These are phyloP conservation scores for Perkinsus chesapeaki DNA, from an alignment of 169 alveolate genomes.

Conservation along the genomic window DNA sequence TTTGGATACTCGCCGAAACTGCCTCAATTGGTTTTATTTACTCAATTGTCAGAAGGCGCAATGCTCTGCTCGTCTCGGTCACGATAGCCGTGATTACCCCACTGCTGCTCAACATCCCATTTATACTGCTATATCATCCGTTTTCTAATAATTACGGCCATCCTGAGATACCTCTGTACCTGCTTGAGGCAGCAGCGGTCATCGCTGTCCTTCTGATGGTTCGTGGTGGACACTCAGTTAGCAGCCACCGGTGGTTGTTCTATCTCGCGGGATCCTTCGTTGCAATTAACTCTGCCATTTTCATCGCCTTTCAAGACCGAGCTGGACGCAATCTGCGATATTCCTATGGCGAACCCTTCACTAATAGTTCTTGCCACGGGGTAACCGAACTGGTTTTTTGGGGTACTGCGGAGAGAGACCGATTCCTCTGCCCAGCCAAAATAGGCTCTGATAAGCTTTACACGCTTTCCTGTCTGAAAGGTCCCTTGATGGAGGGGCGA, in stretches of 20 bases:
- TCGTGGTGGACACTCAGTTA: neutral
- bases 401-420: neutral
- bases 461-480: neutral
- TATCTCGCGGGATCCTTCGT: neutral
- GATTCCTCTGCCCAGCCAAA: neutral
- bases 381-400: neutral
- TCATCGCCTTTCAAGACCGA: neutral
- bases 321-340: neutral
- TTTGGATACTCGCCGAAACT: neutral
- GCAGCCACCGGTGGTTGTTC: neutral
- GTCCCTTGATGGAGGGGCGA: neutral
- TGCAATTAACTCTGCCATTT: neutral
- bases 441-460: neutral
- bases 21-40: neutral
- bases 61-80: neutral
- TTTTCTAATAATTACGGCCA: neutral
- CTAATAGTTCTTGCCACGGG: neutral
- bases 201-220: neutral
- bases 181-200: neutral
- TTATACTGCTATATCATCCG: neutral
- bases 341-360: neutral
- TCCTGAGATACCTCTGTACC: neutral
- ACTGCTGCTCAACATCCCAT: neutral
- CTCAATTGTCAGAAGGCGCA: neutral
- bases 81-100: neutral